Evolutionary conservation across 2,329 filamentous ascomycete genomes (phyloP), one percentile per base, ranked within the genome.

Genomic region (Scedosporium boydii): DNA sequence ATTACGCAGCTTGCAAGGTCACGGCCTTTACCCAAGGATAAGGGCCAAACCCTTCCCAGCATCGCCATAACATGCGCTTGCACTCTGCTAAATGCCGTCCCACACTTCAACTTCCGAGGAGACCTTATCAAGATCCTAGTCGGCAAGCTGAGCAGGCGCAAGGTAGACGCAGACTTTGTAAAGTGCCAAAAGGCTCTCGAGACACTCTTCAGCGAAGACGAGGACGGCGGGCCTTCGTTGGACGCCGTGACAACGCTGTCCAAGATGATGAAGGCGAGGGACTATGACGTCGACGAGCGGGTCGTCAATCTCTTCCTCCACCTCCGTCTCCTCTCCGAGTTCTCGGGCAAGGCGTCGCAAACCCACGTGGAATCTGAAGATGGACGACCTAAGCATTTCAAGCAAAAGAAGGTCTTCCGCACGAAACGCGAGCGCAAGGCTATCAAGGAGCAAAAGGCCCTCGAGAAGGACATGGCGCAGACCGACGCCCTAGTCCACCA

Each of bases 21-120:
- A 57, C 71, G 67, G 59, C 60, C 51, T 7, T 21, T 6, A 7
- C 46, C 44, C 18, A 12, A 18, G 12, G 60, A 62, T 34, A 55
- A 41, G 46, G 77, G 75, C 0, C 77, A 78, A 62, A 80, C 75
- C 62, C 72, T 97, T 26, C 84, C 87, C 6, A 88, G 82, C 60
- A 82, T 96, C 27, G 93, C 95, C 3, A 87, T 96, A 63, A 88
- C 86, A 53, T 99, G 95, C 72, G 88, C 89, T 1, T 96, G 92
- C 74, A 89, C 84, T 34, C 81, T 99, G 16, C 76, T 98, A 48
- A 85, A 84, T 21, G 82, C 88, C 1, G 92, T 97, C 0, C 91
- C 95, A 3, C 96, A 99, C 77, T 99, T 99, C 84, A 99, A 99
- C 79, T 97, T 96, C 75, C 88, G 95, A 48, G 83, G 82, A 58